Conservation (phyloP, 225 moss, liverwort and hornwort species). For the Takakia lepidozioides region DNA sequence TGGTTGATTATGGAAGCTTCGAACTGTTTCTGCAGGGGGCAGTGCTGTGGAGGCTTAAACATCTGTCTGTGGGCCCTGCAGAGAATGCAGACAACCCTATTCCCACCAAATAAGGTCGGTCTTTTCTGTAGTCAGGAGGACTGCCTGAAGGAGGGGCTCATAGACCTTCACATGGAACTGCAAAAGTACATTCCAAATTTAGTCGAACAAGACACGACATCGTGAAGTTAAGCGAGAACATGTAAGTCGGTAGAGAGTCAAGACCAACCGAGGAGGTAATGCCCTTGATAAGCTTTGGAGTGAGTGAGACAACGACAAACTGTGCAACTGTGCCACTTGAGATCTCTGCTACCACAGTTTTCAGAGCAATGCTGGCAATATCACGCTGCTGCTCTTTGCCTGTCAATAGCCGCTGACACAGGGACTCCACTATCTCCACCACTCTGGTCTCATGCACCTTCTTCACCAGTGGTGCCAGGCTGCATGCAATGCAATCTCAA, state of each 20-base stretch:
- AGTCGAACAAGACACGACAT: too few relatives aligned
- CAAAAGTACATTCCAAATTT: too few relatives aligned
- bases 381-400: slow-evolving; percentile 99
- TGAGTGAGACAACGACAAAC: slow-evolving; percentile 85
- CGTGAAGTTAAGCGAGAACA: too few relatives aligned
- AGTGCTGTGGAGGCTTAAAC: too few relatives aligned
- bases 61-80: too few relatives aligned
- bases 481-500: slow-evolving; percentile 29
- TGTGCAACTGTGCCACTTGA: slow-evolving; percentile 88
- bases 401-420: slow-evolving; percentile 81
- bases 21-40: too few relatives aligned
- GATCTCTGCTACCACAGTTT: slow-evolving; percentile 97
- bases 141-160: too few relatives aligned
- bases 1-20: too few relatives aligned
- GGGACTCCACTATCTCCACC: slow-evolving; percentile 85
- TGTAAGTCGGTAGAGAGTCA: slow-evolving; percentile 9
- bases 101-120: too few relatives aligned
- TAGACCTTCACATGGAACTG: too few relatives aligned
- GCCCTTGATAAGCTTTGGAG: slow-evolving; percentile 95
- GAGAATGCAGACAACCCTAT: too few relatives aligned
- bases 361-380: slow-evolving; percentile 97
- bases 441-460: slow-evolving; percentile 96
- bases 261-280: slow-evolving; percentile 79
- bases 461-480: slow-evolving; percentile 97
- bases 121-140: too few relatives aligned